Evolutionary conservation across 371 early-diverging fungal genomes (phyloP).

Genomic region (Circinella umbellata): DNA sequence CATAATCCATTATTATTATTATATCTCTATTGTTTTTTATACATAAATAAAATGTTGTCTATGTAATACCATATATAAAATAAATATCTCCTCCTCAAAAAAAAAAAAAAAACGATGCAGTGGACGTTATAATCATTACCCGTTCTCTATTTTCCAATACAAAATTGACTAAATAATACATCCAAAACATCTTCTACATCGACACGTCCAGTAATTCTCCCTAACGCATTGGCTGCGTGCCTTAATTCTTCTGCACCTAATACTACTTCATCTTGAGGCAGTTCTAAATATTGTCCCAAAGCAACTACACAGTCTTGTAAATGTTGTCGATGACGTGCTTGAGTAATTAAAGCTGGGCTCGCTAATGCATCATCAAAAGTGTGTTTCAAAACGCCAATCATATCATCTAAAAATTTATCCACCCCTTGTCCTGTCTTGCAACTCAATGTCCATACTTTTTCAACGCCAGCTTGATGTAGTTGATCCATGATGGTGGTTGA

Average conservation of each 20-base stretch:
- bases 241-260: conserved; percentile 83
- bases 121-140: too few species aligned
- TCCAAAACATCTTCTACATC: conserved; percentile 82
- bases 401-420: conserved; percentile 51
- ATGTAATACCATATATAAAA: too few species aligned
- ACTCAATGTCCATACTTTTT: conserved; percentile 60
- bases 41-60: too few species aligned
- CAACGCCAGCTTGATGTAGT: conserved; percentile 19
- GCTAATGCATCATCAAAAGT: conserved; percentile 58
- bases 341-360: conserved; percentile 63
- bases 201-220: conserved; percentile 77
- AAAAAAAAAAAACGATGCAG: too few species aligned
- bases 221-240: conserved; percentile 69
- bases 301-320: conserved; percentile 62
- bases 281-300: conserved; percentile 57
- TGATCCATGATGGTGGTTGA: background rate
- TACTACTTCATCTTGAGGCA: conserved; percentile 59
- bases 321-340: conserved; percentile 76
- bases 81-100: too few species aligned
- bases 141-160: conserved; percentile 77
- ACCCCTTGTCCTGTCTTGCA: conserved; percentile 69
- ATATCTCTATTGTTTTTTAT: too few species aligned
- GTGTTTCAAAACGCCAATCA: conserved; percentile 58
- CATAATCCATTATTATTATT: too few species aligned
- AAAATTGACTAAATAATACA: conserved; percentile 79